phyloP scores from a whole-genome alignment of 495 filamentous ascomycete genomes.

The Neurospora sp. region DNA sequence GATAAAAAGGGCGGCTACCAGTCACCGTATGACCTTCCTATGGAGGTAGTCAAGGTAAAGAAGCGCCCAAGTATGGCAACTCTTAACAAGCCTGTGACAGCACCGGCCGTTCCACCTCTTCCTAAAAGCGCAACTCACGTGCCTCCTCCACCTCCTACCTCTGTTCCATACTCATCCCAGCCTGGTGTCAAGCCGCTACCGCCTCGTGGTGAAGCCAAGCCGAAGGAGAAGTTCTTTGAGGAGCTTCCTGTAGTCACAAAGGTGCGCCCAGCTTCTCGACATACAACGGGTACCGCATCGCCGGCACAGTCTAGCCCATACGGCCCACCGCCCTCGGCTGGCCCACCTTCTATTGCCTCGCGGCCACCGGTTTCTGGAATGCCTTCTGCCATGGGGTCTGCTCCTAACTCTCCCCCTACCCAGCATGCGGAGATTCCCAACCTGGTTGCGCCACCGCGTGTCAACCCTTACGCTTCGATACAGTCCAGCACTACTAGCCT shows the following conservation, averaged over 20 bases:
- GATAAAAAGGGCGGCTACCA: slow-evolving; percentile 87
- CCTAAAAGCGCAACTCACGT: slow-evolving; percentile 48
- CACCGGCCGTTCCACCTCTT: slow-evolving; percentile 32
- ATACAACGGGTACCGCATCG: slow-evolving; percentile 24
- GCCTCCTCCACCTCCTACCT: slow-evolving; percentile 24
- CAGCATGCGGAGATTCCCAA: slow-evolving; percentile 21
- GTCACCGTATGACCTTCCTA: slow-evolving; percentile 90
- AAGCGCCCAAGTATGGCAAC: slow-evolving; percentile 40
- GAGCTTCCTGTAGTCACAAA: slow-evolving; percentile 64
- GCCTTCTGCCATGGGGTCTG: slow-evolving; percentile 3
- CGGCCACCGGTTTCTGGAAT: slow-evolving; percentile 13
- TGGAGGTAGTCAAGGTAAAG: slow-evolving; percentile 67
- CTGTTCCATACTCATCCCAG: slow-evolving; percentile 24
- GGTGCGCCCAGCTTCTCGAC: slow-evolving; percentile 41
- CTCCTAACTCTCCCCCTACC: slow-evolving; percentile 6
- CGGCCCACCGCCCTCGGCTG: slow-evolving; percentile 16
- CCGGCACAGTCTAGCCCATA: slow-evolving; percentile 29
- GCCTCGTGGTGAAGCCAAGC: slow-evolving; percentile 21
- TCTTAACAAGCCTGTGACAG: slow-evolving; percentile 18
- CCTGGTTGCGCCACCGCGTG: slow-evolving; percentile 45
- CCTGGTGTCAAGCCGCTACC: slow-evolving; percentile 16
- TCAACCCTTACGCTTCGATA: slow-evolving; percentile 52
- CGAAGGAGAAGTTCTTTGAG: slow-evolving; percentile 66
- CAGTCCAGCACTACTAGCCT: slow-evolving; percentile 29
- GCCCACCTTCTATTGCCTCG: slow-evolving; percentile 20